Evolutionary conservation across 176 grass and related monocot genomes (phyloP).

Genomic region (Ampelocalamus luodianensis): DNA sequence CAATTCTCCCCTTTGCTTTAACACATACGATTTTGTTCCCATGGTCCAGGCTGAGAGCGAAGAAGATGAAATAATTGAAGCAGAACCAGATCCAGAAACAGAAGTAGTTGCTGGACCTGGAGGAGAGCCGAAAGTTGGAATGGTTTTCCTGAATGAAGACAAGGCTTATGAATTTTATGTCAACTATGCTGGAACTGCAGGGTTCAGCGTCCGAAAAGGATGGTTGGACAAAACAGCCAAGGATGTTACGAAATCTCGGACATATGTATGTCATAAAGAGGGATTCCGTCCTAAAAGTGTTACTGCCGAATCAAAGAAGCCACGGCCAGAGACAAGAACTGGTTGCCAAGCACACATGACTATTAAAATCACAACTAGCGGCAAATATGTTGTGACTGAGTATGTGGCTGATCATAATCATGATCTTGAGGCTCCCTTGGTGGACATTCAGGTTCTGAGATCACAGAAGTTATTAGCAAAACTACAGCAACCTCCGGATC

Average conservation of each 20-base stretch:
- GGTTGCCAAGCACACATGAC: conserved; percentile 82
- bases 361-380: conserved; percentile 73
- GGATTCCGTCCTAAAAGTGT: conserved; percentile 65
- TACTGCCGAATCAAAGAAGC: conserved; percentile 66
- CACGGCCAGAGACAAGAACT: conserved; percentile 67
- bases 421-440: conserved; percentile 64
- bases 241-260: conserved; percentile 62
- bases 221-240: conserved; percentile 73
- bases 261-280: conserved; percentile 86
- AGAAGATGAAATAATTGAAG: conserved; percentile 58
- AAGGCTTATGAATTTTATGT: conserved; percentile 83
- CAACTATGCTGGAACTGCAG: conserved; percentile 66
- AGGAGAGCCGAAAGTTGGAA: conserved; percentile 72
- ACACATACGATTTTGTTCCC: conserved; percentile 1
- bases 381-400: conserved; percentile 75
- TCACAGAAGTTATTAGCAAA: conserved; percentile 76
- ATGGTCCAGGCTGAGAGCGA: conserved; percentile 56
- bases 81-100: conserved; percentile 62
- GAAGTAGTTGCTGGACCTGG: conserved; percentile 61
- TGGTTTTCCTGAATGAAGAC: conserved; percentile 82
- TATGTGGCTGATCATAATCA: conserved; percentile 84
- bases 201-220: conserved; percentile 81
- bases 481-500: conserved; percentile 57
- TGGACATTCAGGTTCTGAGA: conserved; percentile 79
- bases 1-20: conserved; percentile 8